phyloP scores from a whole-genome alignment of 2,329 filamentous ascomycete genomes.

The Calycina herbarum region DNA sequence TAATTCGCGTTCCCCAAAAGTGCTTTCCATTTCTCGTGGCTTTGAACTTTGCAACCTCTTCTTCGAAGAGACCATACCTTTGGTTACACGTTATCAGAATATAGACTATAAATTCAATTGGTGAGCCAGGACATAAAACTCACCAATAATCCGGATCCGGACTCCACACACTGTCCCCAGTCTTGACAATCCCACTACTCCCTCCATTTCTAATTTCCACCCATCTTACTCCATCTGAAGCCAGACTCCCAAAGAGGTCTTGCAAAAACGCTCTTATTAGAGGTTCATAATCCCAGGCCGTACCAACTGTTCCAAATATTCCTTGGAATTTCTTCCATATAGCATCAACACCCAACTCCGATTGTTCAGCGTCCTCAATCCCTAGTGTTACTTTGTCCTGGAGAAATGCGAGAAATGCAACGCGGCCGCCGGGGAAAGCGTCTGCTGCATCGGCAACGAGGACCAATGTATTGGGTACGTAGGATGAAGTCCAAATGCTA shows the following conservation, averaged over 20 bases:
- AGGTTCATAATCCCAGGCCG: not conserved
- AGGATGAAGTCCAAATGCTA: not conserved
- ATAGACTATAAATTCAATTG: not conserved
- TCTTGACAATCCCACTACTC: not conserved
- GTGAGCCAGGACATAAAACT: not conserved
- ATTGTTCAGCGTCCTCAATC: not conserved
- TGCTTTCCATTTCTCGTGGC: not conserved
- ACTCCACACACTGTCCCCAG: not conserved
- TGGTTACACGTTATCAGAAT: not conserved
- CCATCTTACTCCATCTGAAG: not conserved
- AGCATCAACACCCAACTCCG: not conserved
- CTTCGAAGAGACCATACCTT: not conserved
- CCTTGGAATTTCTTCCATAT: constrained; percentile 2
- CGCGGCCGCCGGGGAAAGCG: not conserved
- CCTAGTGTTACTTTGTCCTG: not conserved
- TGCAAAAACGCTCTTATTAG: not conserved
- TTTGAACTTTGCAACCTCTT: constrained; percentile 4
- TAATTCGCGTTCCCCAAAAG: not conserved
- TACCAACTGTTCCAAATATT: not conserved
- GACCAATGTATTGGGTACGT: not conserved
- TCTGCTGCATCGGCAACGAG: not conserved
- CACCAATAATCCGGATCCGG: not conserved
- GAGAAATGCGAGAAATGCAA: not conserved
- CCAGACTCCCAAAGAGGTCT: not conserved
- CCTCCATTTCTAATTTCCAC: not conserved